Conservation (phyloP, 2,329 filamentous ascomycete species). For the Ampelomyces quisqualis region DNA sequence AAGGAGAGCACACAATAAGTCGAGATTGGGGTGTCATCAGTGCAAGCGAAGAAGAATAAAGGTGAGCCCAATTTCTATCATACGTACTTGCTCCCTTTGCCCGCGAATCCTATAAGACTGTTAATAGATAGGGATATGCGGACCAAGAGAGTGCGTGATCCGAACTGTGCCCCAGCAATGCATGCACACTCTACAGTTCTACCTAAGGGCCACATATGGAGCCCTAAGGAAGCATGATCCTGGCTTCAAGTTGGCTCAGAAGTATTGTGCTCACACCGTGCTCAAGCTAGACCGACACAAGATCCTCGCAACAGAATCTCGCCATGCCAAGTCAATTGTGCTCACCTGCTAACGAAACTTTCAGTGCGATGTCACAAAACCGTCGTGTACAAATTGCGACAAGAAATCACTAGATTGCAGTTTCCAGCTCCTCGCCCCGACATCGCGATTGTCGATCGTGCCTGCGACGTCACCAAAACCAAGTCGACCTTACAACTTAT, state of each 20-base stretch:
- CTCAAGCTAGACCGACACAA: too few relatives aligned
- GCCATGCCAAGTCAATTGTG: too few relatives aligned
- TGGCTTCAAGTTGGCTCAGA: too few relatives aligned
- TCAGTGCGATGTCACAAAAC: slow-evolving; percentile 39
- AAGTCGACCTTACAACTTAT: neutral
- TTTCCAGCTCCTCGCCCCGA: slow-evolving; percentile 36
- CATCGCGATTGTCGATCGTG: slow-evolving; percentile 28
- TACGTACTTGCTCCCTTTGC: neutral
- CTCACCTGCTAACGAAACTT: slow-evolving; percentile 14
- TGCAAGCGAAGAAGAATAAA: slow-evolving; percentile 42
- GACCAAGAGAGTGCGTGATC: neutral
- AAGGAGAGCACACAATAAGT: slow-evolving; percentile 39
- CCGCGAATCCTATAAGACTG: neutral
- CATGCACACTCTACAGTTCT: neutral
- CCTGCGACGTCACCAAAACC: slow-evolving; percentile 12
- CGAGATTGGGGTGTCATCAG: slow-evolving; percentile 37
- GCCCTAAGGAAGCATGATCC: too few relatives aligned
- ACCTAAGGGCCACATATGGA: slow-evolving; percentile 16
- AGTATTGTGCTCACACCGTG: too few relatives aligned
- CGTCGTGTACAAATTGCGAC: slow-evolving; percentile 36
- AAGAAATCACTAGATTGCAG: slow-evolving; percentile 37
- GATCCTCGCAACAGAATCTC: too few relatives aligned
- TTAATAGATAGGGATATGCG: neutral
- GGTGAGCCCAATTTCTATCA: slow-evolving; percentile 17
- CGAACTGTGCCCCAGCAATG: neutral